Base-by-base conservation (phyloP, 2,329 filamentous ascomycete genomes). In the Aschersonia sp. region DNA sequence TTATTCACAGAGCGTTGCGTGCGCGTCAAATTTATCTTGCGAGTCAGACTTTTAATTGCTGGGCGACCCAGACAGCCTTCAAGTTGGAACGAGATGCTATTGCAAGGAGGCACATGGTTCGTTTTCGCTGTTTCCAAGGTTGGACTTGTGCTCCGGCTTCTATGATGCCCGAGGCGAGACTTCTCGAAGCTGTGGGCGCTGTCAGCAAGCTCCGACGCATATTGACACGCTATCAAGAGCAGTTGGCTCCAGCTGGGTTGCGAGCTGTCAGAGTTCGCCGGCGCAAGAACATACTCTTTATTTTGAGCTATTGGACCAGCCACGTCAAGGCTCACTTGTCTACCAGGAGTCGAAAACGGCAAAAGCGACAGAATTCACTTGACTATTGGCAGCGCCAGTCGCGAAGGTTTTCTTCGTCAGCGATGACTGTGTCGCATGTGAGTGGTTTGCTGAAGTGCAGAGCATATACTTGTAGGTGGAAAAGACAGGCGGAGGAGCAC, bases 61-160 rank as follows among this genome's bases (percentile, higher is more conserved):
- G 87, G 87, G 75, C 76, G 9, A 73, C 75, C 48, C 70, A 74
- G 46, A 74, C 84, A 9, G 73, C 72, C 5, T 78, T 85, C 10
- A 78, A 86, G 56, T 69, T 80, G 12, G 73, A 79, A 52, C 75
- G 78, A 41, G 86, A 84, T 4, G 77, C 75, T 4, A 71, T 79
- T 42, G 86, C 85, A 28, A 74, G 84, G 52, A 72, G 78, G 51
- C 84, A 87, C 59, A 78, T 89, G 51, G 66, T 92, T 47, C 73
- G 82, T 48, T 78, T 68, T 50, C 66, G 68, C 9, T 67, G 61
- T 48, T 67, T 67, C 47, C 56, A 56, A 41, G 58, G 58, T 40
- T 67, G 65, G 65, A 61, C 56, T 32, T 59, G 63, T 46, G 56
- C 57, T 5, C 64, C 65, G 10, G 57, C 51, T 31, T 56, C 59